These are phyloP conservation scores for Globisporangium canariense DNA, from an alignment of 352 stramenopile species.

Conservation along the genomic window DNA sequence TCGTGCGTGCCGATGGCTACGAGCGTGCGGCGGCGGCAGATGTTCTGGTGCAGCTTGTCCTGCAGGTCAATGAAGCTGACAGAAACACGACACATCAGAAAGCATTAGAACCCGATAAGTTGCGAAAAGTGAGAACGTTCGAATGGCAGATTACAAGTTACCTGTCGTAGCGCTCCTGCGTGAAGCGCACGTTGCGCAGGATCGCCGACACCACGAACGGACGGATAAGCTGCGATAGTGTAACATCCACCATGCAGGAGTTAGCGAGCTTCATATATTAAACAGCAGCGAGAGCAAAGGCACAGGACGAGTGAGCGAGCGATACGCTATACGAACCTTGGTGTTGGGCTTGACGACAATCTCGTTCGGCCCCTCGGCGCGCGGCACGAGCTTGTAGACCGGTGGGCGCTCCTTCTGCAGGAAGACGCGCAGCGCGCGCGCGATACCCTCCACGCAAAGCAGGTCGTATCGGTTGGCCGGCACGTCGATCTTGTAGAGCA, in stretches of 20 bases:
- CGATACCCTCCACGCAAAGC: conserved; percentile 98
- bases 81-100: not conserved
- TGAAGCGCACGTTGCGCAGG: conserved; percentile 96
- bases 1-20: conserved; percentile 99
- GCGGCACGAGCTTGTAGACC: conserved; percentile 71
- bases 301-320: not conserved
- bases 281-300: not conserved
- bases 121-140: not conserved
- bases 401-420: conserved; percentile 93
- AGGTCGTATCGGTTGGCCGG: conserved; percentile 99
- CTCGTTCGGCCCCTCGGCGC: conserved; percentile 60
- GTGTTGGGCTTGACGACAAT: conserved; percentile 87
- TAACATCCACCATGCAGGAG: not conserved
- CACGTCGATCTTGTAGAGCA: conserved; percentile 99
- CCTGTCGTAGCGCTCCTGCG: conserved; percentile 93
- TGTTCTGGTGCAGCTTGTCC: conserved; percentile 99
- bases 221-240: conserved; percentile 71
- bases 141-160: conserved; percentile 3
- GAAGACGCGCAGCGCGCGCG: conserved; percentile 96
- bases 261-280: too few species aligned
- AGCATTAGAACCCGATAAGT: not conserved
- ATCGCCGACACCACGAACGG: conserved; percentile 98
- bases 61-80: conserved; percentile 99
- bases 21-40: conserved; percentile 98
- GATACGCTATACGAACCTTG: conserved; percentile 36